Evolutionary conservation across 768 basidiomycete genomes (phyloP), one percentile per base, ranked within the genome.

Genomic region (Boletales sp.): DNA sequence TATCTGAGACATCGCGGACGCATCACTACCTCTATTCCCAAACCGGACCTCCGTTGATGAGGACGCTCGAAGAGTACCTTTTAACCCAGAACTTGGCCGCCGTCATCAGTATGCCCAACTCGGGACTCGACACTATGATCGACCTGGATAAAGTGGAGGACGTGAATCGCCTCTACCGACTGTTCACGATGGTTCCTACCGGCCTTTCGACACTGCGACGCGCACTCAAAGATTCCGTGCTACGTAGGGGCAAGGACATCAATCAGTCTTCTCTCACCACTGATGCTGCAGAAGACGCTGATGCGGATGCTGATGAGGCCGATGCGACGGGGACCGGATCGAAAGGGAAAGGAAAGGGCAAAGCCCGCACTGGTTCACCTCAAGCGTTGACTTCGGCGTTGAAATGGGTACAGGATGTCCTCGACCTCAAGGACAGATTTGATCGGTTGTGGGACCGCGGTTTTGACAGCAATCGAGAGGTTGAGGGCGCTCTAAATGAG

Each of bases 351-450:
- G 76, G 72, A 10, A 86, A 79, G 68, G 75, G 73, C 21, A 86
- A 78, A 68, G 73, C 64, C 52, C 79, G 74, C 49, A 66, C 51
- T 75, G 69, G 30, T 58, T 64, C 34, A 58, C 71, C 37, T 61
- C 72, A 51, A 69, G 71, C 83, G 0, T 68, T 84, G 18, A 65
- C 71, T 12, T 60, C 80, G 27, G 97, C 95, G 5, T 71, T 95
- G 47, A 84, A 82, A 64, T 99, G 97, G 97, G 95, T 98, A 0
- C 86, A 95, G 65, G 84, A 87, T 57, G 87, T 97, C 14, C 74
- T 99, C 12, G 83, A 86, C 52, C 74, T 98, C 48, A 98, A 98
- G 69, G 94, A 97, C 69, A 89, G 81, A 62, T 92, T 97, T 62
- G 92, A 97, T 58, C 59, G 60, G 18, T 62, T 95, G 3, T 87